These are phyloP conservation scores for Urochloa ruziziensis DNA, from an alignment of 176 grass and related monocot species.

Conservation along the genomic window DNA sequence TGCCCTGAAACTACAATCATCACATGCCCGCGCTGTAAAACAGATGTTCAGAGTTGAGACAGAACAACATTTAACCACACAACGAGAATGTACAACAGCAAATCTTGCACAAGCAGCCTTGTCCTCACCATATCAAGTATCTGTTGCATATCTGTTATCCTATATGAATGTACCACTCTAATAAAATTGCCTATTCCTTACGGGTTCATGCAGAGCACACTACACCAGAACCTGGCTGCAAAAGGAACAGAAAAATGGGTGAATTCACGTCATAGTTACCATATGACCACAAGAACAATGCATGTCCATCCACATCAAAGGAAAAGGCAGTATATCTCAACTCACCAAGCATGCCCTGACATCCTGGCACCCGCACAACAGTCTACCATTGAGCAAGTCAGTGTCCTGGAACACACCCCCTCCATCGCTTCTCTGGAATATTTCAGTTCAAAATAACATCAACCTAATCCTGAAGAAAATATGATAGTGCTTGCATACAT, in stretches of 20 bases:
- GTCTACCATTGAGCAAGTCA: constrained; percentile 69
- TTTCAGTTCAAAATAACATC: constrained; percentile 1
- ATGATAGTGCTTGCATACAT: not conserved
- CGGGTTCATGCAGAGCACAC: constrained; percentile 21
- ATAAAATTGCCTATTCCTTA: not conserved
- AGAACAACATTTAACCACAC: not conserved
- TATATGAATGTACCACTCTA: not conserved
- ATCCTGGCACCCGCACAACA: constrained; percentile 67
- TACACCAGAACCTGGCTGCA: constrained; percentile 43
- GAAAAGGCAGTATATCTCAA: not conserved
- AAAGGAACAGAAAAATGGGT: not conserved
- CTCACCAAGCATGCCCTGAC: constrained; percentile 58
- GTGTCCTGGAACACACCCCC: constrained; percentile 53
- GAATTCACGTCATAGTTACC: not conserved
- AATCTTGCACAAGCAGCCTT: not conserved
- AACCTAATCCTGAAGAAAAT: not conserved
- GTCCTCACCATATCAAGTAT: not conserved
- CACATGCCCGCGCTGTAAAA: not conserved
- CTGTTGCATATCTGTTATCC: not conserved
- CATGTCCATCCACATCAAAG: not conserved
- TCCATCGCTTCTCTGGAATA: constrained; percentile 63
- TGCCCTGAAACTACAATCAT: not conserved
- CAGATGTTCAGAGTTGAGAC: not conserved
- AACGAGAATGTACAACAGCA: not conserved
- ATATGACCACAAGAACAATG: not conserved